Evolutionary conservation across 2,329 filamentous ascomycete species (phyloP), one percentile per base, ranked within the genome.

Genomic region (Chaetomiaceae sp.): DNA sequence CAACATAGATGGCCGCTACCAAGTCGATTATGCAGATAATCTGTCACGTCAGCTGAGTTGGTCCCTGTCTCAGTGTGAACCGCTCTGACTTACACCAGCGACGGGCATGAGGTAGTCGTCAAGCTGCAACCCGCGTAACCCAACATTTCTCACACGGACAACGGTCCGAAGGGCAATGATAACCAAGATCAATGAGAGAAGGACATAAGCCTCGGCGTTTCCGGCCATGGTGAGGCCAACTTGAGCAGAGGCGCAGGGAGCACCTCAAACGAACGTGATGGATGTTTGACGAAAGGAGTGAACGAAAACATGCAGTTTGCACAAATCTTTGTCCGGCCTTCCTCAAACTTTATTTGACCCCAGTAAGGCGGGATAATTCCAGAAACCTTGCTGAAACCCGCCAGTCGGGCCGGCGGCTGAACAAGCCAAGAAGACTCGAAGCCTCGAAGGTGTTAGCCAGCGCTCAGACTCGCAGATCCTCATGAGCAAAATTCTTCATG

Each of bases 11-110:
- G 72, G 23, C 75, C 77, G 14, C 20, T 72, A 75, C 12, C 77
- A 68, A 17, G 66, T 71, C 0, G 75, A 75, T 64, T 81, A 75
- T 6, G 75, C 63, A 2, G 71, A 71, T 56, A 80, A 81, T 34
- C 9, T 76, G 60, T 75, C 80, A 61, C 7, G 4, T 15, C 51
- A 45, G 64, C 6, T 34, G 27, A 4, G 3, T 31, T 6, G 4
- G 9, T n/a, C n/a, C n/a, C 27, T 31, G 27, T 11, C 27, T 11
- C n/a, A n/a, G n/a, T n/a, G n/a, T n/a, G n/a, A n/a, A 11, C 8
- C 25, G 9, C 5, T 27, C 25, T 27, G 34, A 29, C 67, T 51
- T 56, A 72, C 69, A 61, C 64, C 57, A 47, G 65, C 71, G 33
- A 70, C 31, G 64, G 66, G 65, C 51, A 69, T 64, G 22, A 72